Conservation (phyloP, 139 green algal genomes). For the Micractinium sp. region DNA sequence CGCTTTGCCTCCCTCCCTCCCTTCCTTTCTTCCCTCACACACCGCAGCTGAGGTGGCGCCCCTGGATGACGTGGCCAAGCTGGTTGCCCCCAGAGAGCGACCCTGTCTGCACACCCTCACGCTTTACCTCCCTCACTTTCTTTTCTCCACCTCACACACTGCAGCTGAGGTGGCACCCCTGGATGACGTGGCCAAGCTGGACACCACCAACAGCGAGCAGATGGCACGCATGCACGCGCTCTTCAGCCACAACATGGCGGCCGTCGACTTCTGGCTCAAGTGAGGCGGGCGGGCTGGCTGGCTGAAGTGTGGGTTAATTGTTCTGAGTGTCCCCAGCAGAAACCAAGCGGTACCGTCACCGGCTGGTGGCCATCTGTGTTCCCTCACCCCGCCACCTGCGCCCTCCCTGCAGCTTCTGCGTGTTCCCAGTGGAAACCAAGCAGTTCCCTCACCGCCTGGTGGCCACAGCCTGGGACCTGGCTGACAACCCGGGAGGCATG, state of each 20-base stretch:
- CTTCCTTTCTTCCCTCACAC: neutral
- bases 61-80: too few relatives aligned
- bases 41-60: conserved; percentile 13
- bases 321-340: neutral
- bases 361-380: neutral
- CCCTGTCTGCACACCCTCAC: too few relatives aligned
- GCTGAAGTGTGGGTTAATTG: neutral
- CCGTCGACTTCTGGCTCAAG: conserved; percentile 62
- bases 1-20: neutral
- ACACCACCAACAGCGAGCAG: conserved; percentile 54
- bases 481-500: conserved; percentile 32
- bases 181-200: conserved; percentile 51
- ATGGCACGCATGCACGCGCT: conserved; percentile 41
- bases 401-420: conserved; percentile 24
- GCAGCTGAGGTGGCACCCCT: conserved; percentile 38
- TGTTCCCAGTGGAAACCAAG: conserved; percentile 49
- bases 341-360: neutral
- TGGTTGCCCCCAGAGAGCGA: neutral
- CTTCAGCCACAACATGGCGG: conserved; percentile 59
- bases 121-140: neutral
- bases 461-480: conserved; percentile 63
- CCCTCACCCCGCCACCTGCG: too few relatives aligned
- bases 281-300: neutral
- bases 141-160: neutral
- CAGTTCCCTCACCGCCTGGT: conserved; percentile 56